phyloP scores from a whole-genome alignment of 2,329 filamentous ascomycete genomes.

The Fusarium globosum region DNA sequence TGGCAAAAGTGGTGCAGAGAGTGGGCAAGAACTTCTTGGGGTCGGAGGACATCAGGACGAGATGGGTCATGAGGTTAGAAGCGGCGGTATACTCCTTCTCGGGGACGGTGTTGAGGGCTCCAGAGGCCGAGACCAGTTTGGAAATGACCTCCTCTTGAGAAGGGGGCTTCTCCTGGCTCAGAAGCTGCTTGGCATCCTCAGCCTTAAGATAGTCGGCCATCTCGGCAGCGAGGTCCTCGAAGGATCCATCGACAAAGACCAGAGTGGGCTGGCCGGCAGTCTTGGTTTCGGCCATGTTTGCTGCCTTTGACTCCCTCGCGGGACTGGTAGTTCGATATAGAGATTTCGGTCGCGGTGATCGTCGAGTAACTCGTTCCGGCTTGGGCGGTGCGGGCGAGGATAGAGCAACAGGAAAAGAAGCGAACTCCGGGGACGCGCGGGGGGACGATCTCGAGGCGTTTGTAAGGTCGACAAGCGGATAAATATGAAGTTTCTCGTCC shows the following conservation, averaged over 20 bases:
- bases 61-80: slow-evolving; percentile 96
- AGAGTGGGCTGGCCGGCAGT: slow-evolving; percentile 66
- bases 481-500: slow-evolving; percentile 47
- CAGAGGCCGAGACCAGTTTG: slow-evolving; percentile 85
- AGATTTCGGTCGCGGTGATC: slow-evolving; percentile 35
- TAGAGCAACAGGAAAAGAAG: neutral
- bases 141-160: slow-evolving; percentile 86
- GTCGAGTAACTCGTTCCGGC: slow-evolving; percentile 31
- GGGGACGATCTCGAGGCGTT: slow-evolving; percentile 42
- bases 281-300: slow-evolving; percentile 49
- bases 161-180: slow-evolving; percentile 75
- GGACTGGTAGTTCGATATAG: slow-evolving; percentile 27
- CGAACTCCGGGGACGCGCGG: slow-evolving; percentile 30
- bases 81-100: slow-evolving; percentile 97
- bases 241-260: slow-evolving; percentile 88
- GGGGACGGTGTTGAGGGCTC: slow-evolving; percentile 82
- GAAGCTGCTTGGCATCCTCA: slow-evolving; percentile 79
- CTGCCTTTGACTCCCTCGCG: slow-evolving; percentile 32
- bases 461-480: slow-evolving; percentile 46
- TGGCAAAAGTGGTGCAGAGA: slow-evolving; percentile 89
- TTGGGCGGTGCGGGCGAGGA: slow-evolving; percentile 32
- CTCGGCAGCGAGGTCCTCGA: slow-evolving; percentile 92
- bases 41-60: slow-evolving; percentile 87
- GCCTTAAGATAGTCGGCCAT: slow-evolving; percentile 94
- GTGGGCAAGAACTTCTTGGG: slow-evolving; percentile 86